Base-by-base conservation (phyloP, 2,329 filamentous ascomycete species). In the Fusarium siculi region DNA sequence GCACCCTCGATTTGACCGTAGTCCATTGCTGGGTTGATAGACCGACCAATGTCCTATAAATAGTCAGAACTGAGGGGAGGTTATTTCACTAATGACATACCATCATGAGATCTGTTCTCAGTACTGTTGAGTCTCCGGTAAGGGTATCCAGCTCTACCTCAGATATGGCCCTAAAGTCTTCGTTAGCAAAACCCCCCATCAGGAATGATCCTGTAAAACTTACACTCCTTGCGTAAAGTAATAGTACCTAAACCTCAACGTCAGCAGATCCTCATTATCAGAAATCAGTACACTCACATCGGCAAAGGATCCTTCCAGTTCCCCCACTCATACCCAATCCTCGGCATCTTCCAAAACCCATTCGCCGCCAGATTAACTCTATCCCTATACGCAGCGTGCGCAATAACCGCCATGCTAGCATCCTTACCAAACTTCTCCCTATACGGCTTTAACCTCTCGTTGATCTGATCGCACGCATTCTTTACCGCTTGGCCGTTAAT, bases 221-320 rank as follows among this genome's bases (percentile, higher is more conserved):
- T 15, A 57, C 55, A 60, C 46, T 60, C 57, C 57, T 28, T 60
- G 57, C 2, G 57, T 60, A 14, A 60, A 60, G 36, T 60, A 60
- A 16, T 60, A 60, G 46, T 60, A 60, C 56, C 56, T 59, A 14
- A 19, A 5, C 18, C 11, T 11, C 40, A 25, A 32, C 4, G 44
- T 59, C 28, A 59, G 56, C 3, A 40, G n/a, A 15, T 1, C 0
- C 1, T 23, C 32, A 1, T 1, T 4, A 2, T 3, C 1, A 25
- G 1, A 16, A 5, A 28, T 0, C 16, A 40, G 8, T 0, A 9
- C 5, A 59, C 56, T 39, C 28, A 53, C 57, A 60, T 60, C 2
- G 97, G 85, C 93, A 97, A 86, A 93, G 97, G 94, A 97, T 96
- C 81, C 94, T 92, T 21, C 82, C 97, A 97, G 63, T 91, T 90